Percentiles rank a stretch among this genome's conserved stretches.
These are phyloP conservation scores for Aureoboletus auriporus DNA, from an alignment of 768 basidiomycete genomes.

Conservation along the genomic window DNA sequence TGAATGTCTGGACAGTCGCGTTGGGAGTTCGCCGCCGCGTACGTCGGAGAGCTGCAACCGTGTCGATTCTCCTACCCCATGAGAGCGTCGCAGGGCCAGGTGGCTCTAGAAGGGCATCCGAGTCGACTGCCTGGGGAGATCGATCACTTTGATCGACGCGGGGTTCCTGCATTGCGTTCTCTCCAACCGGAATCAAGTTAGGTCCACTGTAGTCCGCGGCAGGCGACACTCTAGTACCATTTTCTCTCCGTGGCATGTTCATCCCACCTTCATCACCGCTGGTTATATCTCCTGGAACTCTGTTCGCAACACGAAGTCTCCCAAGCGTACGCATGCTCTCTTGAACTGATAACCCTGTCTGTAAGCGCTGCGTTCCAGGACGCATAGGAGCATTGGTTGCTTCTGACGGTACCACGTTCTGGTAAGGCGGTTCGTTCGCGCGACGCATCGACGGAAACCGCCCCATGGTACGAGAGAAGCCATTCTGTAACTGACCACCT, in stretches of 20 bases:
- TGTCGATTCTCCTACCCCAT: slow-evolving; percentile 27
- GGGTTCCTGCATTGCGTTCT: not conserved
- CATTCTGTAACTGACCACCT: slow-evolving; percentile 4
- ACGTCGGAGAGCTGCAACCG: slow-evolving; percentile 21
- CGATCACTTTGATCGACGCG: not conserved
- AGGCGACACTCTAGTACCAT: not conserved
- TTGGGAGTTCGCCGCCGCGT: slow-evolving; percentile 6
- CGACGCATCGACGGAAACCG: not conserved
- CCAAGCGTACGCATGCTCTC: slow-evolving; percentile 38
- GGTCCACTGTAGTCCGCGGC: not conserved
- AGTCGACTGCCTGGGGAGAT: slow-evolving; percentile 1
- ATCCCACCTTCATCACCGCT: slow-evolving; percentile 32
- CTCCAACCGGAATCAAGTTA: not conserved
- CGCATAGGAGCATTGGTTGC: not conserved
- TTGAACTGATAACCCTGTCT: slow-evolving; percentile 22
- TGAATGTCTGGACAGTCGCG: slow-evolving; percentile 3
- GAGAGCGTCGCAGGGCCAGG: slow-evolving; percentile 22
- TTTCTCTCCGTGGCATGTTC: slow-evolving; percentile 2
- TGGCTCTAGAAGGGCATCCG: slow-evolving; percentile 6
- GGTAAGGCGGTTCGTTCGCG: not conserved
- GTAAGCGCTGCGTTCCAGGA: slow-evolving; percentile 12
- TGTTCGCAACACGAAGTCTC: slow-evolving; percentile 45
- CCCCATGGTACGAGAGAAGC: not conserved
- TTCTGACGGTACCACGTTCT: slow-evolving; percentile 10
- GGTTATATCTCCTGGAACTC: slow-evolving; percentile 42